These are phyloP conservation scores for Ploettnerulaceae sp. DNA, from an alignment of 2,329 filamentous ascomycete genomes.

Conservation along the genomic window DNA sequence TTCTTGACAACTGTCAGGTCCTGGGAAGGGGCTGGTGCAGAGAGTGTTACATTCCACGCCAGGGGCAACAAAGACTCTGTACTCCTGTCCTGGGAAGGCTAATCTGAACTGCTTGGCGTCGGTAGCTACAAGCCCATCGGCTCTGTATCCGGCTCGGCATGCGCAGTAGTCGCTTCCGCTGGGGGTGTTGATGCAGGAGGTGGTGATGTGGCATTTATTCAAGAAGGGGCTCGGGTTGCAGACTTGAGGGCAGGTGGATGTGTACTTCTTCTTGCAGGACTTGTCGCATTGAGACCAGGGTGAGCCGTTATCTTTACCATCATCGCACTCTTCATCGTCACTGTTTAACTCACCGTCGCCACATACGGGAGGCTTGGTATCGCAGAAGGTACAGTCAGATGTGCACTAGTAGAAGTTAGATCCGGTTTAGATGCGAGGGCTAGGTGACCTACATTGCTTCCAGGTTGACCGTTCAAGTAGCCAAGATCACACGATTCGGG, in stretches of 20 bases:
- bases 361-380: conserved; percentile 1
- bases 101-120: conserved; percentile 15
- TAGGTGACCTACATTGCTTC: no score
- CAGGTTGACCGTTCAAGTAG: conserved; percentile 4
- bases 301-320: conserved; percentile 11
- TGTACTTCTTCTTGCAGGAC: conserved; percentile 7
- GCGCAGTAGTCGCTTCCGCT: conserved; percentile 12
- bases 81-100: conserved; percentile 14
- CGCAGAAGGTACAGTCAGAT: conserved; percentile 6
- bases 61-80: conserved; percentile 16
- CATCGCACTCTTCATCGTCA: conserved; percentile 7
- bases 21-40: conserved; percentile 15
- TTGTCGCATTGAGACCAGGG: conserved; percentile 3
- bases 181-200: conserved; percentile 10
- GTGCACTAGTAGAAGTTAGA: no score
- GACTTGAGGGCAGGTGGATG: conserved; percentile 7
- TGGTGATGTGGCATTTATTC: conserved; percentile 16
- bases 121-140: conserved; percentile 9
- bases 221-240: conserved; percentile 15
- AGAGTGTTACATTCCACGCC: conserved; percentile 12
- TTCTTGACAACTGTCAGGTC: conserved; percentile 12
- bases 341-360: conserved; percentile 4
- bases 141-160: conserved; percentile 14
- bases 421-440: no score
- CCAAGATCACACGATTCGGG: conserved; percentile 11